These are phyloP conservation scores for Penicillium sp. DNA, from an alignment of 2,329 filamentous ascomycete genomes.

Conservation along the genomic window DNA sequence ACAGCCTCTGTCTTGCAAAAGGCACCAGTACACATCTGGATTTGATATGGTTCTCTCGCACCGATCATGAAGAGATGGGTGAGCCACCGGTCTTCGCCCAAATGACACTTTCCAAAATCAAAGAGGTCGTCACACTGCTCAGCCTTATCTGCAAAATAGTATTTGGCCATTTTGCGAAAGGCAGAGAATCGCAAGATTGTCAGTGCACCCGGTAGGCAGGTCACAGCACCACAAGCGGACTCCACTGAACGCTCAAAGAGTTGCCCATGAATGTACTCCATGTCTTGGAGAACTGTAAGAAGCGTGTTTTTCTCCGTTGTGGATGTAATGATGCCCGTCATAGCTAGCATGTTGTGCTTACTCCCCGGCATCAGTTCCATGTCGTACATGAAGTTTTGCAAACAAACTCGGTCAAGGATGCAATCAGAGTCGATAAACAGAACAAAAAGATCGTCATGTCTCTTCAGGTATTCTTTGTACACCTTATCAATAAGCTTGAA, in stretches of 20 bases:
- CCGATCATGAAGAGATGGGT: conserved; percentile 99
- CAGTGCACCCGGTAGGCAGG: conserved; percentile 89
- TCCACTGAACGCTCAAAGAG: conserved; percentile 94
- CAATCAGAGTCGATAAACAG: conserved; percentile 98
- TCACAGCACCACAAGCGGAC: conserved; percentile 89
- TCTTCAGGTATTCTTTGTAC: conserved; percentile 80
- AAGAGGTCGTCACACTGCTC: conserved; percentile 95
- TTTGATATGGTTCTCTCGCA: conserved; percentile 88
- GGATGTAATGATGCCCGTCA: conserved; percentile 96
- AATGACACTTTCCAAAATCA: conserved; percentile 91
- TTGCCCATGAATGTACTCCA: conserved; percentile 97
- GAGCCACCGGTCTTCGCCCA: conserved; percentile 94
- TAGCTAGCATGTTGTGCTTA: conserved; percentile 88
- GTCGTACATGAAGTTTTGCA: conserved; percentile 98
- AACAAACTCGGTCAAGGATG: conserved; percentile 83
- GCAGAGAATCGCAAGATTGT: conserved; percentile 95
- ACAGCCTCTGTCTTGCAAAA: conserved; percentile 99
- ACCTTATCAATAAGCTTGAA: conserved; percentile 93
- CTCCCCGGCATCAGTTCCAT: conserved; percentile 97
- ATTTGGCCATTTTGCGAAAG: conserved; percentile 94
- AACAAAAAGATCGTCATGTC: conserved; percentile 89
- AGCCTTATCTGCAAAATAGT: conserved; percentile 96
- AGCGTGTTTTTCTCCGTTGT: conserved; percentile 85
- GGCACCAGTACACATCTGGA: conserved; percentile 94
- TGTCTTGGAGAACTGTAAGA: conserved; percentile 90